phyloP scores from a whole-genome alignment of 495 filamentous ascomycete genomes.

The Aspergillus sparsus region DNA sequence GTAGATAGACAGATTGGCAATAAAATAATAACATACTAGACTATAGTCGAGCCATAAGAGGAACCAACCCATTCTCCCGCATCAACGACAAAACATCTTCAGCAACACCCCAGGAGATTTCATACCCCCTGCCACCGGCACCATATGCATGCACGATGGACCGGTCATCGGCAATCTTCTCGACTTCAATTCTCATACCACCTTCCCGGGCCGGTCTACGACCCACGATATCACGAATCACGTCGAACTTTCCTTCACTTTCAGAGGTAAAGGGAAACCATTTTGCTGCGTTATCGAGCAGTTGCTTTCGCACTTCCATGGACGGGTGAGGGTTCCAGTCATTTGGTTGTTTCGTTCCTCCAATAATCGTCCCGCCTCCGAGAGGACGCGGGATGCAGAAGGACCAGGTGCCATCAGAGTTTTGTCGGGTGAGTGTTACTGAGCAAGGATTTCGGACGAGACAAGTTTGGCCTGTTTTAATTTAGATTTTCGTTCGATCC shows the following conservation, averaged over 20 bases:
- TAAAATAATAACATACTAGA: too few relatives aligned
- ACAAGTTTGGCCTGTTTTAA: conserved; percentile 41
- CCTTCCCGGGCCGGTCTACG: conserved; percentile 46
- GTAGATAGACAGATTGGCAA: too few relatives aligned
- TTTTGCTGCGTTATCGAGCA: conserved; percentile 48
- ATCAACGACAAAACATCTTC: conserved; percentile 41
- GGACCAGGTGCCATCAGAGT: conserved; percentile 59
- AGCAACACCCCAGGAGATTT: conserved; percentile 45
- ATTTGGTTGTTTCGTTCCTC: conserved; percentile 61
- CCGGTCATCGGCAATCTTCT: conserved; percentile 29
- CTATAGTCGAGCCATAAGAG: conserved; percentile 34
- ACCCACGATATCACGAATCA: conserved; percentile 50
- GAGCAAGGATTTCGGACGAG: conserved; percentile 49
- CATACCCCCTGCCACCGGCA: conserved; percentile 60
- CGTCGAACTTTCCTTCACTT: conserved; percentile 43
- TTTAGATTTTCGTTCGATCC: neutral
- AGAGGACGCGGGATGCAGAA: conserved; percentile 62
- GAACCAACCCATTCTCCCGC: conserved; percentile 31
- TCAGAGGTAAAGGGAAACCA: conserved; percentile 47
- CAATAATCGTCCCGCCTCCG: conserved; percentile 61
- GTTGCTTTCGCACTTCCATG: conserved; percentile 42
- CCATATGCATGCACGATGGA: conserved; percentile 64
- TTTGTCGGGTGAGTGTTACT: conserved; percentile 60
- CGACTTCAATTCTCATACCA: conserved; percentile 45
- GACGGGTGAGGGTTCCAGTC: conserved; percentile 56